Percentiles rank a stretch among this genome's conserved stretches.
Conservation (phyloP, 345 rosid species). For the Nephelium lappaceum region DNA sequence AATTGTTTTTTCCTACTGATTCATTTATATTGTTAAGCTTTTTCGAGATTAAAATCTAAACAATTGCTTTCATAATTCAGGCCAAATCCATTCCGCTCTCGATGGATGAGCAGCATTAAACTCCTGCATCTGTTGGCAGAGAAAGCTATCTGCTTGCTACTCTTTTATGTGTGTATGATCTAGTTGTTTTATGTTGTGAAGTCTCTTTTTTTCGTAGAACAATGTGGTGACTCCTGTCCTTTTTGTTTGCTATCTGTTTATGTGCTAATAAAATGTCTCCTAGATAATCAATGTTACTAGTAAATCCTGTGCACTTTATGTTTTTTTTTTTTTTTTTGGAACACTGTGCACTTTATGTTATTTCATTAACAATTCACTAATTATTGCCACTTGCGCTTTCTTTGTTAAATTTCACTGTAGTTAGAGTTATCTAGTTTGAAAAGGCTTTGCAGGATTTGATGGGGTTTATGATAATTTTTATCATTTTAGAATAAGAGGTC, state of each 20-base stretch:
- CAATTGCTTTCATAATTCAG: slow-evolving; percentile 18
- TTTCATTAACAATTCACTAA: too few species aligned
- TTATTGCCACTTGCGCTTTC: too few species aligned
- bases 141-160: background rate
- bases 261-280: background rate
- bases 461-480: too few species aligned
- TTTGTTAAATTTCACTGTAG: too few species aligned
- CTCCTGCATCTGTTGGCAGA: background rate
- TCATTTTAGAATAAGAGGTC: too few species aligned
- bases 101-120: slow-evolving; percentile 34
- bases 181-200: background rate
- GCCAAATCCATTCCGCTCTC: slow-evolving; percentile 44
- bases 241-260: background rate
- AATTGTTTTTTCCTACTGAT: too few species aligned
- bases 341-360: too few species aligned
- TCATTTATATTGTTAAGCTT: too few species aligned
- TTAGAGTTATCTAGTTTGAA: too few species aligned
- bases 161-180: background rate
- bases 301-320: too few species aligned
- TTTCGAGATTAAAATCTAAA: background rate
- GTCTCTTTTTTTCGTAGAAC: background rate
- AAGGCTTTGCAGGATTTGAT: too few species aligned
- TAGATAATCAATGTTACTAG: background rate
- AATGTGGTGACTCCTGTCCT: background rate
- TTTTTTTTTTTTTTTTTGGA: too few species aligned